Conservation (phyloP, 805 yeast species). For the Starmerella floris region DNA sequence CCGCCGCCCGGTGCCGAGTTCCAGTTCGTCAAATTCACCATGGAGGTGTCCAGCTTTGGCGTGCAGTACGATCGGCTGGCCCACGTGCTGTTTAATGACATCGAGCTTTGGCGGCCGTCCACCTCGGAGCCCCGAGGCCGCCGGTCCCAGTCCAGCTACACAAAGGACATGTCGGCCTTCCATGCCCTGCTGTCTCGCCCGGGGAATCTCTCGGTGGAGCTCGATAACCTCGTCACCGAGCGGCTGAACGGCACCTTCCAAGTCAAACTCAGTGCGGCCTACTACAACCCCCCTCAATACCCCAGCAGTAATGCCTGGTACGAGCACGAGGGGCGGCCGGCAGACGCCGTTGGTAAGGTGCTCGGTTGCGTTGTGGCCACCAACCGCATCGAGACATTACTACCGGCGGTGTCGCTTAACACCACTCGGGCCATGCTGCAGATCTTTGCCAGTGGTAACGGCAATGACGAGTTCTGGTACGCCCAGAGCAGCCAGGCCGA, state of each 20-base stretch:
- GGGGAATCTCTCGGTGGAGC: slow-evolving; percentile 38
- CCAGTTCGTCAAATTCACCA: slow-evolving; percentile 25
- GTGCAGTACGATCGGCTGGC: slow-evolving; percentile 31
- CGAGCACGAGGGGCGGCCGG: slow-evolving; percentile 3
- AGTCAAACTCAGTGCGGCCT: slow-evolving; percentile 39
- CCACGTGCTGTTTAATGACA: slow-evolving; percentile 39
- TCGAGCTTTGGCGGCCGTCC: slow-evolving; percentile 62
- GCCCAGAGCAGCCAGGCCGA: slow-evolving; percentile 20
- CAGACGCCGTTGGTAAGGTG: neutral
- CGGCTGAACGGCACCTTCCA: slow-evolving; percentile 49
- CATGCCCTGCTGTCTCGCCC: slow-evolving; percentile 35
- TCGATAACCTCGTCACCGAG: slow-evolving; percentile 45
- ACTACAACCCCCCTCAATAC: slow-evolving; percentile 26
- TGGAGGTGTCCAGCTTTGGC: slow-evolving; percentile 26
- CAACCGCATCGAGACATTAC: neutral
- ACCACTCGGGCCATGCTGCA: slow-evolving; percentile 47
- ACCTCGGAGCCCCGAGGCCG: slow-evolving; percentile 58
- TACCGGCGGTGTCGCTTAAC: slow-evolving; percentile 34
- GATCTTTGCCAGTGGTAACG: slow-evolving; percentile 57
- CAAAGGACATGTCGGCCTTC: slow-evolving; percentile 55
- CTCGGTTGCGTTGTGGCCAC: slow-evolving; percentile 1
- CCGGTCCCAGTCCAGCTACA: slow-evolving; percentile 36
- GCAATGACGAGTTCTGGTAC: slow-evolving; percentile 76
- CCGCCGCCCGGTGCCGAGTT: slow-evolving; percentile 25
- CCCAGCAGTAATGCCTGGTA: slow-evolving; percentile 8